A percentile compares a stretch with the other conserved stretches of the same genome.
phyloP scores from a whole-genome alignment of 1,139 yeast genomes.

The Debaryomyces sp. region DNA sequence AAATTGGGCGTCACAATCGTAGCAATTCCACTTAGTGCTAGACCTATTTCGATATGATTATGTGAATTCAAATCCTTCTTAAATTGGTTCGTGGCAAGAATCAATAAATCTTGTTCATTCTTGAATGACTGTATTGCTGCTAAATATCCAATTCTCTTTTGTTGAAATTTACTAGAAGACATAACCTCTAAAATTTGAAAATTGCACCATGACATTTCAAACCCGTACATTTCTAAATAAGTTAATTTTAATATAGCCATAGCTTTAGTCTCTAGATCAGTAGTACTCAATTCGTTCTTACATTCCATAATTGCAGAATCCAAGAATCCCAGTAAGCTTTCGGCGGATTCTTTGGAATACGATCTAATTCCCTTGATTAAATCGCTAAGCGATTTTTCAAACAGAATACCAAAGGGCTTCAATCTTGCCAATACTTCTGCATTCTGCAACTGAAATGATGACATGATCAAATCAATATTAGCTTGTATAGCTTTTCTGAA shows the following conservation, averaged over 20 bases:
- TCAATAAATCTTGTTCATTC: constrained; percentile 82
- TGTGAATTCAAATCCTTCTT: constrained; percentile 84
- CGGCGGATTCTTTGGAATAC: constrained; percentile 73
- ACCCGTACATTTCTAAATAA: constrained; percentile 96
- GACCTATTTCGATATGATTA: constrained; percentile 72
- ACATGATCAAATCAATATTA: constrained; percentile 17
- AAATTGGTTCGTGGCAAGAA: constrained; percentile 88
- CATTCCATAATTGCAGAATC: constrained; percentile 82
- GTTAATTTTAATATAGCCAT: constrained; percentile 88
- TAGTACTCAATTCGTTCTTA: constrained; percentile 73
- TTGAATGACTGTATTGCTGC: constrained; percentile 93
- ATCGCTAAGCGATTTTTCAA: constrained; percentile 86
- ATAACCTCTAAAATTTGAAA: constrained; percentile 94
- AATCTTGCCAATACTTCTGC: constrained; percentile 70
- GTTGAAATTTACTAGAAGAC: constrained; percentile 88
- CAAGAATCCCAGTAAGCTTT: constrained; percentile 67
- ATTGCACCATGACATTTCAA: constrained; percentile 97
- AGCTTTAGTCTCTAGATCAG: constrained; percentile 85
- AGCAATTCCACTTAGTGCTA: constrained; percentile 91
- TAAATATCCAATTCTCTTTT: constrained; percentile 93
- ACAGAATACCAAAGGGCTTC: constrained; percentile 79
- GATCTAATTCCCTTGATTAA: constrained; percentile 87
- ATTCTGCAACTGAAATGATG: constrained; percentile 45
- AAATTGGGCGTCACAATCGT: constrained; percentile 88
- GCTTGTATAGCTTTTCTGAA: background rate